Base-by-base conservation (phyloP, 1,284 basidiomycete species). In the Cutaneotrichosporon mucoides region DNA sequence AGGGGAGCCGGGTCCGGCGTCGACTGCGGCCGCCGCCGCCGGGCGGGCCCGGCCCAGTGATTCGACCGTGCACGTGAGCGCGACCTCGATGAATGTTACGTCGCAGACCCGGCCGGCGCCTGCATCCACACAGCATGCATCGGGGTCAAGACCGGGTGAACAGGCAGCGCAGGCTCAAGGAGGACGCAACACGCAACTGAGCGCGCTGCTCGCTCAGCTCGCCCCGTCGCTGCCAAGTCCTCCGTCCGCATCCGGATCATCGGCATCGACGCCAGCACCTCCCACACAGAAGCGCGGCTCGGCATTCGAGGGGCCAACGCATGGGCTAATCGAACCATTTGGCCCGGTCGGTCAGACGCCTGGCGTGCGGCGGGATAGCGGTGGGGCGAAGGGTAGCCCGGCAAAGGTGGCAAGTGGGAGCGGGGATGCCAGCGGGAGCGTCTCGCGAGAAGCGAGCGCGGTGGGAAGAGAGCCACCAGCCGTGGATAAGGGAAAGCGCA, bases 281-380 rank as follows among this genome's bases (percentile, higher is more conserved):
- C 47, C 55, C 44, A 41, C 43, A 16, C 45, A 35, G 36, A 50
- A 12, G 16, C 57, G 53, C 36, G 10, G 53, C 58, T 60, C 61
- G 15, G 62, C 57, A 15, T 63, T 61, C 16, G 52, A 54, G 33
- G 63, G 62, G 11, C 49, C 65, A 4, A 16, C 57, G 41, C 53
- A 59, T 16, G 52, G 56, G n/a, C 54, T 72, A 41, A 67, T 75
- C 8, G 67, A 73, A 52, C 70, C 71, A 0, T 75, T 75, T 50
- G 73, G 73, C 6, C 73, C 73, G 1, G 68, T 75, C 3, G 62
- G 57, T 1, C 38, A 61, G 49, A 34, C 54, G 34, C 24, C 46
- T 24, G 63, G 45, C 45, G 45, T 9, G 53, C 38, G 11, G 12
- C 41, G 41, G 5, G 13, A 53, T 7, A 44, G 42, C 11, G 24